Conservation (phyloP, 2,329 filamentous ascomycete species). For the Talaromyces sp. region DNA sequence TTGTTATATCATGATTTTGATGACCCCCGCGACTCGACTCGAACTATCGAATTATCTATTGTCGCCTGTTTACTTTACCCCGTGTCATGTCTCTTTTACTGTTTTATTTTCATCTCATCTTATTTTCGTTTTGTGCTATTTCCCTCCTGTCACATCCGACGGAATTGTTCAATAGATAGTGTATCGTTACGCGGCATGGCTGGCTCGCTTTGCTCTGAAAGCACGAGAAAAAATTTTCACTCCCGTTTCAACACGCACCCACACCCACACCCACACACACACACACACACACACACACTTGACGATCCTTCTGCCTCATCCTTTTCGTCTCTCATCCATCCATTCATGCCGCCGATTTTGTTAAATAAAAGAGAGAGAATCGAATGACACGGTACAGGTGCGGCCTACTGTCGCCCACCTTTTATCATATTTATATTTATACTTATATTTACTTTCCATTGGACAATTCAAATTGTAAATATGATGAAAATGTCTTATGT, state of each 20-base stretch:
- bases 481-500: no score
- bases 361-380: conserved; percentile 3
- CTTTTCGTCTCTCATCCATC: background rate
- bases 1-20: conserved; percentile 15
- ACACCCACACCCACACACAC: background rate
- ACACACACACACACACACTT: background rate
- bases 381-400: conserved; percentile 7
- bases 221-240: conserved; percentile 8
- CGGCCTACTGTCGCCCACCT: conserved; percentile 34
- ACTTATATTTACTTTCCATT: background rate
- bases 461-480: background rate
- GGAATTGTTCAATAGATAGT: conserved; percentile 17
- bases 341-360: background rate
- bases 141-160: conserved; percentile 1
- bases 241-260: conserved; percentile 3
- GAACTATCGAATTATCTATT: background rate
- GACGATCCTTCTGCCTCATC: background rate
- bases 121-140: background rate
- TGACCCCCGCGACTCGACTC: conserved; percentile 6
- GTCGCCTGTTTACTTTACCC: background rate
- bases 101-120: background rate
- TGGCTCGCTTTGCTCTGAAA: background rate
- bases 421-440: background rate
- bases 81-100: background rate
- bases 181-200: conserved; percentile 14